Base-by-base conservation (phyloP, 1,284 basidiomycete species). In the Cystobasidium slooffiae region DNA sequence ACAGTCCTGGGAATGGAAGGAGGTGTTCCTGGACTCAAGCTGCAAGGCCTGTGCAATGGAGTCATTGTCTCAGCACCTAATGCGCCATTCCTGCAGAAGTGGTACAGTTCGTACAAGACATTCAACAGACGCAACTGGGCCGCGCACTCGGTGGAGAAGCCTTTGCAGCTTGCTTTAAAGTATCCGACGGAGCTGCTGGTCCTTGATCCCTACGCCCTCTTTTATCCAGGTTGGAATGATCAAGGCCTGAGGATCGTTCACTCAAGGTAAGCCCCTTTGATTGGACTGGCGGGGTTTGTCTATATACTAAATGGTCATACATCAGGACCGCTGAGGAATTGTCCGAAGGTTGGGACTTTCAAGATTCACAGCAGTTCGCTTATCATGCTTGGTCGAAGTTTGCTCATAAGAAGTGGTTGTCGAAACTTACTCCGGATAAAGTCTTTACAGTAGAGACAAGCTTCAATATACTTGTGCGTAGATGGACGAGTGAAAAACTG, bases 1-100 rank as follows among this genome's bases (percentile, higher is more conserved):
- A 82, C 81, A 0, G 85, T 85, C 2, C 77, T 86, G 66, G 84
- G 82, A 1, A 83, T 85, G 82, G 84, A 85, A 76, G 80, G 81
- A 1, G 76, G 78, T 52, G 75, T 77, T 16, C 73, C 77, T 20
- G 72, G 76, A 0, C 22, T 51, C 56, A 80, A 82, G 69, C 75
- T 78, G 3, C 82, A 81, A 55, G 83, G 84, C 0, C 77, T 85
- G 3, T 80, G 84, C 82, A 86, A 86, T 78, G 85, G 84, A 5
- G 81, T 85, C 46, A 85, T 86, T 75, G 80, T 85, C 22, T 78
- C 84, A 0, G 80, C 79, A 53, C 83, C 83, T 0, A 79, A 82
- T 41, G 76, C 82, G 18, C 76, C 82, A 4, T 86, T 85, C 76
- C 78, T 86, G 49, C 37, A 76, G 37, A 53, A 76, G 1, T 80